Percentiles rank a stretch among this genome's conserved stretches.
These are phyloP conservation scores for Tetracladium maxilliforme DNA, from an alignment of 2,329 filamentous ascomycete genomes.

Conservation along the genomic window DNA sequence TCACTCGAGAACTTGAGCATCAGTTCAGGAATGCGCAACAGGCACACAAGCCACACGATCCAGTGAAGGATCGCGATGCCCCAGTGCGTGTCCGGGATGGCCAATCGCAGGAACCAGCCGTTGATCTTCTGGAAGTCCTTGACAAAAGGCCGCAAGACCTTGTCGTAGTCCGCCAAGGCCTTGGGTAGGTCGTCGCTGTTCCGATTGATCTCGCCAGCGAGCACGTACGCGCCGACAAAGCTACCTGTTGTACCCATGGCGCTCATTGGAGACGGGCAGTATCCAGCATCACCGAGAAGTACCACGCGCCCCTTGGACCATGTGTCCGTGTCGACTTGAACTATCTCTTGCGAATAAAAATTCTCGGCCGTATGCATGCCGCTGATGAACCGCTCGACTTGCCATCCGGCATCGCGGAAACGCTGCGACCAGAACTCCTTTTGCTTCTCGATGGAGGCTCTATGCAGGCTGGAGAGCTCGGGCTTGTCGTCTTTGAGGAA, in stretches of 20 bases:
- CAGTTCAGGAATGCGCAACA: not conserved
- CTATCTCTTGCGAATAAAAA: slow-evolving; percentile 29
- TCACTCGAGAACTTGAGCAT: not conserved
- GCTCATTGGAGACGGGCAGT: slow-evolving; percentile 28
- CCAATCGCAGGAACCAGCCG: slow-evolving; percentile 1
- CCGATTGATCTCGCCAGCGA: slow-evolving; percentile 41
- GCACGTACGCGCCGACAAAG: slow-evolving; percentile 34
- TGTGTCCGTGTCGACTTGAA: slow-evolving; percentile 23
- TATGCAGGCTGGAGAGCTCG: slow-evolving; percentile 7
- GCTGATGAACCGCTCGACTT: slow-evolving; percentile 23
- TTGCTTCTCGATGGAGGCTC: slow-evolving; percentile 17
- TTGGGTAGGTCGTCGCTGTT: slow-evolving; percentile 11
- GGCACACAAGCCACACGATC: not conserved
- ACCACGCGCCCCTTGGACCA: slow-evolving; percentile 30
- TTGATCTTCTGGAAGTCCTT: slow-evolving; percentile 20
- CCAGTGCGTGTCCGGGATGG: slow-evolving; percentile 1
- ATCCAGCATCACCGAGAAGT: slow-evolving; percentile 38
- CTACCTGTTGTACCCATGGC: slow-evolving; percentile 35
- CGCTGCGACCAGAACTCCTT: slow-evolving; percentile 21
- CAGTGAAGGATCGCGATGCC: not conserved
- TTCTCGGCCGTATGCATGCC: slow-evolving; percentile 22
- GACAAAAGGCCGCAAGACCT: slow-evolving; percentile 23
- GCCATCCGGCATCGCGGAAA: slow-evolving; percentile 28
- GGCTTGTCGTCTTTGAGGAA: slow-evolving; percentile 12
- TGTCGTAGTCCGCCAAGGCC: slow-evolving; percentile 25